Conservation (phyloP, 1,139 yeast species). For the Geotrichum aggregatum region DNA sequence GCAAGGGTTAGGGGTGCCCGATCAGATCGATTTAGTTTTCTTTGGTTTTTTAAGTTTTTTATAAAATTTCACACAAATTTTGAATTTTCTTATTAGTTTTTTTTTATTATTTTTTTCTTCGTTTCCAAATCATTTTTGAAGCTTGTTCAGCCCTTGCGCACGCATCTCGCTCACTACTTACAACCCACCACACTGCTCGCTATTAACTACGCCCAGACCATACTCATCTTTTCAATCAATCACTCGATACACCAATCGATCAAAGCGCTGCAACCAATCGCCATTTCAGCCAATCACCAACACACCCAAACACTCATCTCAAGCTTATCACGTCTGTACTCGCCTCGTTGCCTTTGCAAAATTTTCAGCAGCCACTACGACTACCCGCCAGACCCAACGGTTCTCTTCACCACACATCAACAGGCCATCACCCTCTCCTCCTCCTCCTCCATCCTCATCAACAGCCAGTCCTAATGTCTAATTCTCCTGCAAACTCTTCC, state of each 20-base stretch:
- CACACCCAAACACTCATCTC: neutral
- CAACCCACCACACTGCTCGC: too few relatives aligned
- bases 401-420: constrained; percentile 1
- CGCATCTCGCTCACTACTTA: too few relatives aligned
- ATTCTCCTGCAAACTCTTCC: constrained; percentile 16
- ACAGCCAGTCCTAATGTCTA: constrained; percentile 10
- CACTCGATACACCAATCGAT: neutral
- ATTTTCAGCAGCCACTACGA: constrained; percentile 9
- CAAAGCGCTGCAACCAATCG: too few relatives aligned
- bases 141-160: too few relatives aligned
- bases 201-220: neutral
- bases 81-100: neutral
- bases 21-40: neutral
- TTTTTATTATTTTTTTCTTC: neutral
- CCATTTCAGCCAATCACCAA: neutral
- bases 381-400: too few relatives aligned
- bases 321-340: neutral
- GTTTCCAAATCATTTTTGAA: neutral
- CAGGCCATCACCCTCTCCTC: constrained; percentile 4
- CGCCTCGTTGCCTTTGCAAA: constrained; percentile 12
- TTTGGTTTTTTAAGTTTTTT: neutral
- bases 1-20: neutral
- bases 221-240: neutral
- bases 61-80: neutral
- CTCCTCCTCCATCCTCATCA: neutral